phyloP scores from a whole-genome alignment of 225 moss, liverwort and hornwort species.

The Sphagnum tenellum region DNA sequence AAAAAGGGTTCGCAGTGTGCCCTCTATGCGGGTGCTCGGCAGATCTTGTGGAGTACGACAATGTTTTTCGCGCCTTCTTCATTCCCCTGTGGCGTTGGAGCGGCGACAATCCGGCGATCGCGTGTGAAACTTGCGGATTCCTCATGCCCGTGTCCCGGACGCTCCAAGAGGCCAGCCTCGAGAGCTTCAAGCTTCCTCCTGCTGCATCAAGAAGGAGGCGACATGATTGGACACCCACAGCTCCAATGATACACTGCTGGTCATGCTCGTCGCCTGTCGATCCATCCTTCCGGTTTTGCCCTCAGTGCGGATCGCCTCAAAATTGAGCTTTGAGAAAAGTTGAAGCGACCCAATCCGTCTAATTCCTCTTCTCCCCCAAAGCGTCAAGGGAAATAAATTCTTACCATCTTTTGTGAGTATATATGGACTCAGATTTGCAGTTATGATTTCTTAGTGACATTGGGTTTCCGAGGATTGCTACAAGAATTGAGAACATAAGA shows the following conservation, averaged over 20 bases:
- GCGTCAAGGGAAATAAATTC: no score
- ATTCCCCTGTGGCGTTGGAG: conserved; percentile 59
- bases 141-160: conserved; percentile 34
- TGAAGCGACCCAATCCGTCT: no score
- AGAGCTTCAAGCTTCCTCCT: conserved; percentile 1
- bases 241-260: conserved; percentile 40
- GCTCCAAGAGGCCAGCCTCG: conserved; percentile 6
- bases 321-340: no score
- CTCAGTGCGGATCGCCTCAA: conserved; percentile 44
- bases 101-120: conserved; percentile 48
- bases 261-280: conserved; percentile 41
- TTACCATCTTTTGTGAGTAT: no score
- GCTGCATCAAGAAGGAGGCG: conserved; percentile 4
- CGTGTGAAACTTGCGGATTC: conserved; percentile 54
- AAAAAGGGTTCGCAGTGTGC: conserved; percentile 32
- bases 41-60: conserved; percentile 64
- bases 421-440: no score
- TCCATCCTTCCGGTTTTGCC: conserved; percentile 45
- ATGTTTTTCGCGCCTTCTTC: conserved; percentile 61
- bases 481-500: no score
- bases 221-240: conserved; percentile 13
- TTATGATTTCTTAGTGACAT: no score
- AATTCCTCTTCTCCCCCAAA: no score
- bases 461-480: no score
- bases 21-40: conserved; percentile 49